Evolutionary conservation across 306 rosid species (phyloP).

Genomic region (Rosa multiflora): DNA sequence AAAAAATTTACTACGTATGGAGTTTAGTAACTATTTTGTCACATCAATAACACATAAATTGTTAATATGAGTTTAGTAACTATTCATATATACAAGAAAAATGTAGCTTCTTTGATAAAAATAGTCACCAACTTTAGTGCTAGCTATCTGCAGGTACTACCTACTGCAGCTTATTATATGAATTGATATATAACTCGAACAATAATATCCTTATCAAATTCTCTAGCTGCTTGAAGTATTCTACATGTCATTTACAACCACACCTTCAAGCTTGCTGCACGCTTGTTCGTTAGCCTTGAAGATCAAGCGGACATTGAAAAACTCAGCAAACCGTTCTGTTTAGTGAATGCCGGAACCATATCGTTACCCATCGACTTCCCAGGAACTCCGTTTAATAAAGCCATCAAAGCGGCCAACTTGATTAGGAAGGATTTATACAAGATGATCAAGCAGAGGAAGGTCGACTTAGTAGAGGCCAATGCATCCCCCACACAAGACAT

Average conservation of each 20-base stretch:
- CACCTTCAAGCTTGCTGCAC: background rate
- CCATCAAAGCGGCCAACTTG: slow-evolving; percentile 34
- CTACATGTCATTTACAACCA: background rate
- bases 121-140: too few species aligned
- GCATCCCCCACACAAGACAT: background rate
- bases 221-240: too few species aligned
- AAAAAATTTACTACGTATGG: too few species aligned
- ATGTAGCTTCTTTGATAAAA: too few species aligned
- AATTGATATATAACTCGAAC: too few species aligned
- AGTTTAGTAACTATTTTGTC: too few species aligned
- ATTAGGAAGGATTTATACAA: slow-evolving; percentile 38
- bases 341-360: slow-evolving; percentile 31
- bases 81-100: too few species aligned
- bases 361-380: slow-evolving; percentile 40
- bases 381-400: slow-evolving; percentile 35
- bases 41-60: too few species aligned
- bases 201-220: too few species aligned
- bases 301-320: slow-evolving; percentile 16
- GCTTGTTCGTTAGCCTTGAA: slow-evolving; percentile 9
- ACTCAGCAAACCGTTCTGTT: slow-evolving; percentile 26
- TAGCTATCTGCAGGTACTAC: too few species aligned
- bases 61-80: too few species aligned
- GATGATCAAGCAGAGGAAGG: slow-evolving; percentile 37
- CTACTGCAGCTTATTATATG: too few species aligned
- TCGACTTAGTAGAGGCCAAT: slow-evolving; percentile 25